A percentile compares a stretch with the other conserved stretches of the same genome.
Conservation (phyloP, 2,329 filamentous ascomycete species). For the Chaetothyriales sp. region DNA sequence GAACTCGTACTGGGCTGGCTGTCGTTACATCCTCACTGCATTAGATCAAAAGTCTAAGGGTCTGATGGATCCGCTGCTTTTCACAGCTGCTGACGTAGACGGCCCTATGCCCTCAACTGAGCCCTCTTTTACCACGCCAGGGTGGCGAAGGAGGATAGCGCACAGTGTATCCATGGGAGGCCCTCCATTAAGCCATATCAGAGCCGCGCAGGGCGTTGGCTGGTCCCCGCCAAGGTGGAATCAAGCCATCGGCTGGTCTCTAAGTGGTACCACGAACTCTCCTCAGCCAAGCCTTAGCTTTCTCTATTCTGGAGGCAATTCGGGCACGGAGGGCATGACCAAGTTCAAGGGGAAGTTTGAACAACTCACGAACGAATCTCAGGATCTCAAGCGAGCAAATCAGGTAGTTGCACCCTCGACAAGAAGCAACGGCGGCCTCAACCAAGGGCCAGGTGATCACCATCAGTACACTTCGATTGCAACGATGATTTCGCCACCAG, state of each 20-base stretch:
- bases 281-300: constrained; percentile 70
- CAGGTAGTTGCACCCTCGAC: not conserved
- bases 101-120: constrained; percentile 41
- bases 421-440: not conserved
- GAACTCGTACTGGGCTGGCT: constrained; percentile 74
- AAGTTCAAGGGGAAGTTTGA: not conserved
- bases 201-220: constrained; percentile 17
- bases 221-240: constrained; percentile 35
- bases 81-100: constrained; percentile 61
- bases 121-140: constrained; percentile 35
- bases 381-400: not conserved
- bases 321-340: not conserved
- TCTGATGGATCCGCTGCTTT: constrained; percentile 57
- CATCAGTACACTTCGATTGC: not conserved
- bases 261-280: constrained; percentile 78
- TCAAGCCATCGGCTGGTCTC: constrained; percentile 63
- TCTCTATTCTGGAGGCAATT: constrained; percentile 48
- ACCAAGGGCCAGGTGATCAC: not conserved
- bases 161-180: constrained; percentile 20
- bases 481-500: constrained; percentile 18
- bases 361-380: not conserved
- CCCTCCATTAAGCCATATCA: constrained; percentile 14
- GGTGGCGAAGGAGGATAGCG: constrained; percentile 30
- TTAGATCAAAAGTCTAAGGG: constrained; percentile 78
- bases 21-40: constrained; percentile 73